Evolutionary conservation across 1,139 yeast genomes (phyloP), one percentile per base, ranked within the genome.

Genomic region (Saccharomyces hybrid): DNA sequence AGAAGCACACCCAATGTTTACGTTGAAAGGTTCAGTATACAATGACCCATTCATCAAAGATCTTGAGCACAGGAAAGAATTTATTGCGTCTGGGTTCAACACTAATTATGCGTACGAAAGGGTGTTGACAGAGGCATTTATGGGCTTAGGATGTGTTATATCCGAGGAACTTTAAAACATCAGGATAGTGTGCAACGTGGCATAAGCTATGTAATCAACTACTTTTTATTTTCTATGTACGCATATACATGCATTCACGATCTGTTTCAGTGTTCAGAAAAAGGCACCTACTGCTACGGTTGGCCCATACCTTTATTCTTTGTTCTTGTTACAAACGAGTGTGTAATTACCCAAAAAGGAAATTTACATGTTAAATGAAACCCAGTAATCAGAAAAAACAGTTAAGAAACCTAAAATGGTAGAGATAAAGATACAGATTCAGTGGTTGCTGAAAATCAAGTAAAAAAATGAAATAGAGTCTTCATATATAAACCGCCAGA

Each of bases 1-100:
- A 53, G 85, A 86, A 56, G 61, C 74, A 20, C 70, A 75, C 46
- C 76, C 76, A 51, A 69, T 74, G 26, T 80, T 74, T 62, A 65
- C 71, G 26, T 71, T 78, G 59, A 75, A 76, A 51, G 76, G 76
- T 14, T 56, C 60, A 3, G 57, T 64, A 20, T 84, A 83, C 63
- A 78, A 75, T 55, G 90, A 86, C 64, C 87, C 88, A 41, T 78
- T 78, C 55, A 74, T 83, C 57, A 80, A 79, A 59, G 78, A 81
- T 55, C 74, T 88, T 57, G 79, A 81, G 41, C 77, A 75, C 50
- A 85, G 85, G 66, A 80, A 81, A 55, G 89, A 85, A 59, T 89
- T 78, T 65, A 77, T 80, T 62, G 98, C 96, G 1, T 84, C 95
- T 20, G 99, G 99, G 1, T 90, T 91, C 80, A 79, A 84, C 59